These are phyloP conservation scores for Chalciporus piperatus DNA, from an alignment of 768 basidiomycete species.

Conservation along the genomic window DNA sequence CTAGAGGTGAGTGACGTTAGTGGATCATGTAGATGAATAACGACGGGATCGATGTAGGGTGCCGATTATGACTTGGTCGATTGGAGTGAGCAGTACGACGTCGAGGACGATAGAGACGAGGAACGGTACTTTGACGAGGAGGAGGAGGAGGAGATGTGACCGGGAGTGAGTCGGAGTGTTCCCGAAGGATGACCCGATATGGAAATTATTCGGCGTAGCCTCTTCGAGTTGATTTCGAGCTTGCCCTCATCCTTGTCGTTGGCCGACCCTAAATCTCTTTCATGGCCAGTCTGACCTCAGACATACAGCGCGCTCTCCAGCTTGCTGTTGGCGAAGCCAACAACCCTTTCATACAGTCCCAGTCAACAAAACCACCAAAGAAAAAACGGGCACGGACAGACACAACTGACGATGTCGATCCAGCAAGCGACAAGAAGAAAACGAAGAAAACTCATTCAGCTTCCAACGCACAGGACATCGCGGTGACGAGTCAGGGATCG, in stretches of 20 bases:
- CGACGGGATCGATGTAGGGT: conserved; percentile 38
- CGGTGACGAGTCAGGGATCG: conserved; percentile 14
- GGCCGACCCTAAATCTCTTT: conserved; percentile 41
- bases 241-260: conserved; percentile 40
- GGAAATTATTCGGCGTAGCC: conserved; percentile 17
- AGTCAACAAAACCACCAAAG: conserved; percentile 25
- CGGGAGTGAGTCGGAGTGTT: not conserved
- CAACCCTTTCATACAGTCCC: conserved; percentile 33
- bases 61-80: conserved; percentile 71
- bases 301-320: conserved; percentile 51
- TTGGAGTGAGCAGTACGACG: conserved; percentile 71
- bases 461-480: conserved; percentile 6
- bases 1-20: conserved; percentile 52
- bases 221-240: conserved; percentile 19
- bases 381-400: conserved; percentile 34
- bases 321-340: conserved; percentile 47
- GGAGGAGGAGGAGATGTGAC: conserved; percentile 35
- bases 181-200: conserved; percentile 1
- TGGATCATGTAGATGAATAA: not conserved
- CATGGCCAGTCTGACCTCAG: conserved; percentile 37
- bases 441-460: conserved; percentile 24
- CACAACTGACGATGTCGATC: conserved; percentile 9
- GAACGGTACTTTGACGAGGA: conserved; percentile 77
- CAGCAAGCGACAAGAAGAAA: conserved; percentile 33
- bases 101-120: conserved; percentile 58